Evolutionary conservation across 2,329 filamentous ascomycete species (phyloP).

Genomic region (Canariomyces notabilis): DNA sequence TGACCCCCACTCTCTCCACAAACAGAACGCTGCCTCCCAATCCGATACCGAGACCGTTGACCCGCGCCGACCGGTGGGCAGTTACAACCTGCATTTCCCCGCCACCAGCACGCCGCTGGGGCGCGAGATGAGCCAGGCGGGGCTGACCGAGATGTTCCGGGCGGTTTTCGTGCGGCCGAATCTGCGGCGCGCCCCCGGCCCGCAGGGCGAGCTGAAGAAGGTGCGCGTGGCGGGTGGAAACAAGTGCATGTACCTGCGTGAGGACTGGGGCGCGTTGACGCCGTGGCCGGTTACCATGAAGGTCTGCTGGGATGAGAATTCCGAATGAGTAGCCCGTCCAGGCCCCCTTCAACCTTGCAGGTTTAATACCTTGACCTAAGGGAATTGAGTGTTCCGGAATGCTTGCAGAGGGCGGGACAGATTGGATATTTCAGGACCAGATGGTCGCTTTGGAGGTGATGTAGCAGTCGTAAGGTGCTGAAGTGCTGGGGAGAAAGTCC

Average conservation of each 20-base stretch:
- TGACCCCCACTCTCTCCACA: slow-evolving; percentile 50
- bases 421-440: no score
- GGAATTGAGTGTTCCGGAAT: no score
- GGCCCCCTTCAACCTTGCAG: no score
- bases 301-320: slow-evolving; percentile 43
- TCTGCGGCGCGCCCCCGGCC: slow-evolving; percentile 55
- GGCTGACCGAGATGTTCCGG: slow-evolving; percentile 63
- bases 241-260: slow-evolving; percentile 63
- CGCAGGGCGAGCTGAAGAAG: slow-evolving; percentile 64
- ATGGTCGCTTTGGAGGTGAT: no score
- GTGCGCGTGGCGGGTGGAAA: slow-evolving; percentile 36
- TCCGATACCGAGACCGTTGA: slow-evolving; percentile 56
- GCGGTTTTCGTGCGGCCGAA: slow-evolving; percentile 57
- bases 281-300: slow-evolving; percentile 51
- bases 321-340: no score
- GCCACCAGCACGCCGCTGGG: slow-evolving; percentile 60
- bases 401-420: no score
- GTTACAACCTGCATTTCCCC: slow-evolving; percentile 61
- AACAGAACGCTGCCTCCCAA: slow-evolving; percentile 50
- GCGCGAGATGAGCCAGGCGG: slow-evolving; percentile 53
- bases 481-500: no score
- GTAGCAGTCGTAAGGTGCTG: no score
- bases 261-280: slow-evolving; percentile 53
- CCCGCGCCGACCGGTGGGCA: slow-evolving; percentile 57
- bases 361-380: no score